Percentiles rank a stretch among this genome's conserved stretches.
phyloP scores from a whole-genome alignment of 2,329 filamentous ascomycete genomes.

The Aspergillus calidoustus region DNA sequence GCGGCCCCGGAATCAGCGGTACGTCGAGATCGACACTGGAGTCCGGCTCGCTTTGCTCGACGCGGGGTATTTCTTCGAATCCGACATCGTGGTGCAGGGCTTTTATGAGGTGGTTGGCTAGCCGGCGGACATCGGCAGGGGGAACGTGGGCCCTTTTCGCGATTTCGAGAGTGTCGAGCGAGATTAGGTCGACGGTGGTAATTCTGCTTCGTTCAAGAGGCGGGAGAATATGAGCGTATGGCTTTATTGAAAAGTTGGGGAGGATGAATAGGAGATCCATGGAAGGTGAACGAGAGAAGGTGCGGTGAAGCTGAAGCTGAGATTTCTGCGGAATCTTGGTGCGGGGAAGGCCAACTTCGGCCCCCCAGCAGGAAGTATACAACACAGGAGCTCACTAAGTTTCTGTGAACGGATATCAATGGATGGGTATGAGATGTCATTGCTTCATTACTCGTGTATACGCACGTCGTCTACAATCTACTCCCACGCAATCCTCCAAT shows the following conservation, averaged over 20 bases:
- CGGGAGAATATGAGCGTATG: conserved; percentile 75
- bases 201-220: conserved; percentile 78
- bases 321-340: not conserved
- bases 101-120: conserved; percentile 69
- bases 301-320: conserved; percentile 1
- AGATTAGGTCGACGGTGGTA: conserved; percentile 82
- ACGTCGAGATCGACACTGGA: conserved; percentile 30
- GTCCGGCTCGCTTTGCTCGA: conserved; percentile 23
- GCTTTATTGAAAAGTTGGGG: conserved; percentile 74
- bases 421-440: not conserved
- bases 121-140: conserved; percentile 75
- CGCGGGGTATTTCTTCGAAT: conserved; percentile 33
- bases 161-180: conserved; percentile 79
- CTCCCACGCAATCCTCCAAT: conserved; percentile 1
- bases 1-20: conserved; percentile 23
- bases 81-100: conserved; percentile 69
- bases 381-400: not conserved
- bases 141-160: conserved; percentile 85
- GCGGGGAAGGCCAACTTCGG: not conserved
- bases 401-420: not conserved
- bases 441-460: not conserved
- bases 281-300: conserved; percentile 20
- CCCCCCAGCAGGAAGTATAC: not conserved
- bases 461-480: conserved; percentile 3
- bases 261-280: conserved; percentile 80